phyloP scores from a whole-genome alignment of 345 rosid species.

The Eucalyptus grandis region DNA sequence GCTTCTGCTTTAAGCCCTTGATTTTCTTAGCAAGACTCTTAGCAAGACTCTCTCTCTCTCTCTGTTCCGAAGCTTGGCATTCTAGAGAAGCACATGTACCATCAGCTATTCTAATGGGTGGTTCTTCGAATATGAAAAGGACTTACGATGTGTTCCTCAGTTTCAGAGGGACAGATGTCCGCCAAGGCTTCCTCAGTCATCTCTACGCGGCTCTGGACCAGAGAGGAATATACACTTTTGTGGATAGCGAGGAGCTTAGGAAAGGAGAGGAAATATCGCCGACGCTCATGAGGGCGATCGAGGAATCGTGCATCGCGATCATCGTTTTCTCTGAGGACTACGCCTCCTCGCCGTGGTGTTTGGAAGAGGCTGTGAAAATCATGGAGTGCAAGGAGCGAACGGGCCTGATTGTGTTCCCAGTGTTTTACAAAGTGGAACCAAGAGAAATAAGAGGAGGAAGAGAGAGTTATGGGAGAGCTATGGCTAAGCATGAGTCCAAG shows the following conservation, averaged over 20 bases:
- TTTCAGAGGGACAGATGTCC: background rate
- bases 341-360: background rate
- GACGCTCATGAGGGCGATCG: no score
- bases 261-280: no score
- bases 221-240: background rate
- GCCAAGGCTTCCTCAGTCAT: fast-evolving
- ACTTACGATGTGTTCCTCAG: background rate
- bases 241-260: no score
- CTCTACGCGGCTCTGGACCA: background rate
- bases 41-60: no score
- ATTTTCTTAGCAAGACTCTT: no score
- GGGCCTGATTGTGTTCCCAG: fast-evolving
- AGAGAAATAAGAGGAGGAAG: background rate
- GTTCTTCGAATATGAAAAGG: no score
- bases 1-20: no score
- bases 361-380: background rate
- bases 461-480: background rate
- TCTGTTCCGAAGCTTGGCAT: no score
- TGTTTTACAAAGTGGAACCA: background rate
- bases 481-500: background rate
- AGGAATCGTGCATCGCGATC: background rate
- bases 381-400: background rate
- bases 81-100: no score
- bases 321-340: background rate
- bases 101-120: no score